Evolutionary conservation across 2,329 filamentous ascomycete genomes (phyloP).

Genomic region (Cryphonectria parasitica): DNA sequence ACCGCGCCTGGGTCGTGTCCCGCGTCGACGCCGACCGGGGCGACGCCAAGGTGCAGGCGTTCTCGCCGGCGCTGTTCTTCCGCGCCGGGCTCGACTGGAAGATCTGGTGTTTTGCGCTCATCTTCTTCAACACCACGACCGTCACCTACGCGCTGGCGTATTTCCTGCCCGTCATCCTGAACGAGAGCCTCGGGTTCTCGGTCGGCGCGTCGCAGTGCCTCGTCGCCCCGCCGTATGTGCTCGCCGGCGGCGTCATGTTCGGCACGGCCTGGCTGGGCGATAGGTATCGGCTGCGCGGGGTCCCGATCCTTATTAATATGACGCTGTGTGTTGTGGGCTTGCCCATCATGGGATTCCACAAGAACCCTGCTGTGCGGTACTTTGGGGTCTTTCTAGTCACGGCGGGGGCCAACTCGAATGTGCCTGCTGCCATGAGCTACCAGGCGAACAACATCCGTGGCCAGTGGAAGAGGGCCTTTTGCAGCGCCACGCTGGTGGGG

Average conservation of each 20-base stretch:
- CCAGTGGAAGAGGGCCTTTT: constrained; percentile 86
- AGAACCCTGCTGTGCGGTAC: constrained; percentile 62
- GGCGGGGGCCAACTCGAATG: constrained; percentile 76
- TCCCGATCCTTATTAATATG: constrained; percentile 68
- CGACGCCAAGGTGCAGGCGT: constrained; percentile 58
- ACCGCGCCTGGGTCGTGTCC: constrained; percentile 57
- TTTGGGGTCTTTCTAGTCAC: constrained; percentile 78
- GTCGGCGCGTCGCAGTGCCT: constrained; percentile 70
- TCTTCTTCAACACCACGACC: constrained; percentile 70
- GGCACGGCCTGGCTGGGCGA: constrained; percentile 66
- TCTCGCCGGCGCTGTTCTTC: constrained; percentile 53
- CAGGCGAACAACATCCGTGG: constrained; percentile 88
- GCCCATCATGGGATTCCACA: constrained; percentile 71
- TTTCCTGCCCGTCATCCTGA: constrained; percentile 77
- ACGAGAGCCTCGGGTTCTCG: constrained; percentile 64
- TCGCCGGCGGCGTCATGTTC: constrained; percentile 68
- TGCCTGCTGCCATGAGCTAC: constrained; percentile 75
- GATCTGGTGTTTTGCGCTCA: constrained; percentile 64
- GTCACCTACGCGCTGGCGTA: constrained; percentile 77
- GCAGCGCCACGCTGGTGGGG: constrained; percentile 74
- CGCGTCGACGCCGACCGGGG: constrained; percentile 62
- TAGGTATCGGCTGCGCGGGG: constrained; percentile 66
- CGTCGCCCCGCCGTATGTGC: constrained; percentile 69
- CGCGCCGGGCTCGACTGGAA: constrained; percentile 54
- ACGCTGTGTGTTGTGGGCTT: constrained; percentile 69